Base-by-base conservation (phyloP, 1,284 basidiomycete species). In the Malassezia psittaci region DNA sequence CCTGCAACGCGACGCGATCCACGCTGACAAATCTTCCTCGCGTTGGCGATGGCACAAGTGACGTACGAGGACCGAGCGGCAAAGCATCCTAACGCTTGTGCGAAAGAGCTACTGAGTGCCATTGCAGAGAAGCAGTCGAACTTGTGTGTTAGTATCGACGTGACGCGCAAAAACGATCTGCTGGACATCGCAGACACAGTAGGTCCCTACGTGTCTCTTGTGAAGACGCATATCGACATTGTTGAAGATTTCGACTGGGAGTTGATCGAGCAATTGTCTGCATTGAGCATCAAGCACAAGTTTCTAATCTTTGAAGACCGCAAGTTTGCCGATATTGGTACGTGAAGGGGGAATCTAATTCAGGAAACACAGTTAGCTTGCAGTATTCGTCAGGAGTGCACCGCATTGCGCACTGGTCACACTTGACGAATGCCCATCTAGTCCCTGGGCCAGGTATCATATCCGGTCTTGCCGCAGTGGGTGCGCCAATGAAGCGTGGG, bases 221-320 rank as follows among this genome's bases (percentile, higher is more conserved):
- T 98, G 79, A 98, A 98, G 91, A 98, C 94, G 0, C 94, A 99
- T 76, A 83, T 96, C 62, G 94, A 98, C 76, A 88, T 98, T 62
- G 81, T 98, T 49, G 85, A 90, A 66, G 90, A 98, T 77, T 98
- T 93, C 72, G 84, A 90, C 38, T 76, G 78, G 16, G 81, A 82
- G 13, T 77, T 96, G 42, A 82, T 93, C 52, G 77, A 83, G 33
- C 79, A 82, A 59, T 80, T 99, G 40, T 79, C 83, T 57, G 78
- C 78, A 44, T 81, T 98, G 11, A 85, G 85, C 70, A 72, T 78
- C 46, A 85, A 87, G 75, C 84, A 94, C 65, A 88, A 96, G 70
- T 98, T 98, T 77, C 76, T 96, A 54, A 93, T 96, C 71, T 99
- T 98, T 65, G 93, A 98, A 77, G 94, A 99, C 78, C 81, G 94